phyloP scores from a whole-genome alignment of 257 asterid genomes.

The Datura wrightii region DNA sequence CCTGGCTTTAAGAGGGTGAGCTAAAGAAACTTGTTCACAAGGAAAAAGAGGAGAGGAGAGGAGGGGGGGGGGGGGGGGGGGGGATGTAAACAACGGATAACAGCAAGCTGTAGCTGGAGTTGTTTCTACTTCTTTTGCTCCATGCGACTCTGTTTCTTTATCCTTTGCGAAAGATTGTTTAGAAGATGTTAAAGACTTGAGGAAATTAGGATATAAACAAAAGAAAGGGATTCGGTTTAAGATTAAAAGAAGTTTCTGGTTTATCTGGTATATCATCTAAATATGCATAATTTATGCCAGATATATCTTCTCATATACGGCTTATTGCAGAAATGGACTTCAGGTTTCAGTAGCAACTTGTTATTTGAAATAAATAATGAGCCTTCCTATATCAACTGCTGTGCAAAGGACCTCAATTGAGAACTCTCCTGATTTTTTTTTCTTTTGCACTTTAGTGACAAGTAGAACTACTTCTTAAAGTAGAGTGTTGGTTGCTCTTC shows the following conservation, averaged over 20 bases:
- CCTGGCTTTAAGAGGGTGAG: constrained; percentile 98
- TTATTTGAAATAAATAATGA: constrained; percentile 28
- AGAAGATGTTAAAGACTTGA: background rate
- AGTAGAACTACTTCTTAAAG: background rate
- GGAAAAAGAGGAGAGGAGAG: background rate
- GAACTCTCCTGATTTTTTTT: background rate
- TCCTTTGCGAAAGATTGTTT: background rate
- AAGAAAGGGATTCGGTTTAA: background rate
- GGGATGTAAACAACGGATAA: background rate
- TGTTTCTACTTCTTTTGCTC: background rate
- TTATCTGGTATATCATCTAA: background rate
- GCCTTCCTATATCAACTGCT: background rate
- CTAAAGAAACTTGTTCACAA: background rate
- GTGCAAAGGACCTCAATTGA: background rate
- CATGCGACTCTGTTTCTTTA: background rate
- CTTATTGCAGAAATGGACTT: constrained; percentile 1
- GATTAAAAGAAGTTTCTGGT: background rate
- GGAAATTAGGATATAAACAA: background rate
- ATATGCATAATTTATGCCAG: background rate
- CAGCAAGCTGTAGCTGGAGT: background rate
- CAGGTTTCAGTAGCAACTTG: background rate
- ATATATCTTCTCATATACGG: background rate
- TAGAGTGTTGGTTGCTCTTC: constrained; percentile 11
- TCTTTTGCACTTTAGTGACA: background rate
- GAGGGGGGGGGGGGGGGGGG: background rate